Percentiles rank a stretch among this genome's conserved stretches.
Conservation (phyloP, 2,329 filamentous ascomycete species). For the Fusarium verticillioides region DNA sequence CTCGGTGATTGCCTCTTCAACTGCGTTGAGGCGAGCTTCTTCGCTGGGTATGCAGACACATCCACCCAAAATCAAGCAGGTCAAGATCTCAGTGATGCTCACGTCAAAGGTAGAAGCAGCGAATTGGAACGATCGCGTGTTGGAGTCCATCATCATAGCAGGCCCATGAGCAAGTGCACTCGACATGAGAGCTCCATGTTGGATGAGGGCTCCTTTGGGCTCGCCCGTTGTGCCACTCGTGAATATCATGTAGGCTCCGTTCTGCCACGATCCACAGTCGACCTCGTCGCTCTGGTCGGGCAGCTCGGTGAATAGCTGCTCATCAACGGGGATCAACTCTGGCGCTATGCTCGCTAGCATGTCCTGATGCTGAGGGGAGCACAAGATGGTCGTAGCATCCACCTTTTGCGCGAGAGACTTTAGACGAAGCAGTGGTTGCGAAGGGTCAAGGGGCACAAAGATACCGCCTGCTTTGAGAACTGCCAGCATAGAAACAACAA, state of each 20-base stretch:
- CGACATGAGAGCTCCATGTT: conserved; percentile 35
- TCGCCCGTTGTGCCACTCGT: conserved; percentile 34
- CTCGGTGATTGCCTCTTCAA: conserved; percentile 36
- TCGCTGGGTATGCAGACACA: conserved; percentile 53
- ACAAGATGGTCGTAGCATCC: conserved; percentile 28
- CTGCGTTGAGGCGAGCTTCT: conserved; percentile 51
- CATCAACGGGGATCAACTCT: conserved; percentile 33
- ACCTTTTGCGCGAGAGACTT: conserved; percentile 30
- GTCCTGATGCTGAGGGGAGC: conserved; percentile 32
- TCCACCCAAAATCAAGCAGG: conserved; percentile 38
- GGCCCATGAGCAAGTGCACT: conserved; percentile 34
- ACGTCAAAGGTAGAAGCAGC: conserved; percentile 49
- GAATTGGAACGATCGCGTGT: conserved; percentile 49
- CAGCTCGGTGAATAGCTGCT: conserved; percentile 18
- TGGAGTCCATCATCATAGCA: conserved; percentile 39
- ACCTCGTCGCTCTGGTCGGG: neutral
- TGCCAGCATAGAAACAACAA: conserved; percentile 43
- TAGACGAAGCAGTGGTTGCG: conserved; percentile 32
- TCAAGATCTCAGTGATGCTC: conserved; percentile 41
- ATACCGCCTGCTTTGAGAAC: conserved; percentile 43
- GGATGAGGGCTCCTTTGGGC: conserved; percentile 37
- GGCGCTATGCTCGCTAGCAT: conserved; percentile 20
- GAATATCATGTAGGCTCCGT: conserved; percentile 41
- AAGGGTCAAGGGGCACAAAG: conserved; percentile 40
- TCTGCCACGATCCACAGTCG: conserved; percentile 8